Evolutionary conservation across 441 rosid species (phyloP), one percentile per base, ranked within the genome.

Genomic region (Gossypium lobatum): DNA sequence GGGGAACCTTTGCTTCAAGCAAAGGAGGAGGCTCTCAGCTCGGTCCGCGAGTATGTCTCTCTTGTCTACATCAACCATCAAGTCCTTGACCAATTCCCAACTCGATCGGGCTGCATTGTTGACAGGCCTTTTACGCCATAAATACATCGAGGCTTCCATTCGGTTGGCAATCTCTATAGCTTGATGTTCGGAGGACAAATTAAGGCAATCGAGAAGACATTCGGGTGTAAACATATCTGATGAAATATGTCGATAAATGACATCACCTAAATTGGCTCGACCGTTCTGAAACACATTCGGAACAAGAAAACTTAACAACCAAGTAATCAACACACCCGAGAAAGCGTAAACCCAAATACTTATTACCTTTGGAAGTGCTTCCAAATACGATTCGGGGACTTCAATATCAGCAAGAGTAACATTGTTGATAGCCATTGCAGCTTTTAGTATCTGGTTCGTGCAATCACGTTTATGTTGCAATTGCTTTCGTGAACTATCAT

Each of bases 361-460:
- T 6, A 13, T 31, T 83, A 93, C 99, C 97, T 91, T 90, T 23
- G 99, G 99, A 75, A 96, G 98, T 76, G 97, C 77, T 34, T 91
- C 97, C 63, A 93, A 77, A 79, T 83, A 96, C 3, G 96, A 86
- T 61, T 91, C 88, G 8, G 98, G 99, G 71, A 96, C 85, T 64
- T 92, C 97, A 97, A 93, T 96, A 42, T 93, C 99, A 28, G 86
- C 85, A 64, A 96, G 81, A 48, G 97, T 81, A 73, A 82, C 81
- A 75, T 89, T 86, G 83, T 96, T 96, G 84, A 96, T 96, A 26
- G 99, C 97, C 97, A 96, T 88, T 31, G 96, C 93, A 66, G 99
- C 99, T 82, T 96, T 96, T 3, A 96, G 79, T 77, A 96, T 93
- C 83, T 96, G 99, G 78, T 89, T 96, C 10, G 98, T 87, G 82